phyloP scores from a whole-genome alignment of 2,329 filamentous ascomycete species.

The Penicillium sp. region DNA sequence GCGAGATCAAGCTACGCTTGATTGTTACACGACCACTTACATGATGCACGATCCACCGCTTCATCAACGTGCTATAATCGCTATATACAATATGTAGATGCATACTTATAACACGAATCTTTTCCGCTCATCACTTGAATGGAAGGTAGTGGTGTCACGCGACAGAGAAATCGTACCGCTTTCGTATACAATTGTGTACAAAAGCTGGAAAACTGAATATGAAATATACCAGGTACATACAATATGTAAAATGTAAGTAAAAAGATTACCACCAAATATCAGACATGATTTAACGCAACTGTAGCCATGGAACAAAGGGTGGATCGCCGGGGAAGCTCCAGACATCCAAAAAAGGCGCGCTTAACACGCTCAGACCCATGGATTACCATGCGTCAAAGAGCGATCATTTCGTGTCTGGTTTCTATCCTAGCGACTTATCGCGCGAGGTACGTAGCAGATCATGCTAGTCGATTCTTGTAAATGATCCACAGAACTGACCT shows the following conservation, averaged over 20 bases:
- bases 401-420: background rate
- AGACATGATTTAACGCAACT: slow-evolving; percentile 4
- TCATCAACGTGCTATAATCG: background rate
- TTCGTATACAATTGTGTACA: background rate
- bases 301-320: slow-evolving; percentile 10
- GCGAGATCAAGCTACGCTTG: slow-evolving; percentile 6
- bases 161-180: background rate
- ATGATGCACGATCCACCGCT: background rate
- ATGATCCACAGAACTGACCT: background rate
- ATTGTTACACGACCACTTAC: slow-evolving; percentile 3
- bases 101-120: background rate
- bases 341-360: background rate
- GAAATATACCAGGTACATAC: background rate
- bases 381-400: background rate
- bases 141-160: background rate
- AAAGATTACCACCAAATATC: background rate
- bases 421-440: background rate
- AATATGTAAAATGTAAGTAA: background rate
- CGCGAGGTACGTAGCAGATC: slow-evolving; percentile 1
- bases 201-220: background rate
- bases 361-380: background rate
- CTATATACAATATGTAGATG: background rate
- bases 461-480: background rate
- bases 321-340: slow-evolving; percentile 6
- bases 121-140: background rate